phyloP scores from a whole-genome alignment of 2,329 filamentous ascomycete species.

The Ophiostoma fasciatum region DNA sequence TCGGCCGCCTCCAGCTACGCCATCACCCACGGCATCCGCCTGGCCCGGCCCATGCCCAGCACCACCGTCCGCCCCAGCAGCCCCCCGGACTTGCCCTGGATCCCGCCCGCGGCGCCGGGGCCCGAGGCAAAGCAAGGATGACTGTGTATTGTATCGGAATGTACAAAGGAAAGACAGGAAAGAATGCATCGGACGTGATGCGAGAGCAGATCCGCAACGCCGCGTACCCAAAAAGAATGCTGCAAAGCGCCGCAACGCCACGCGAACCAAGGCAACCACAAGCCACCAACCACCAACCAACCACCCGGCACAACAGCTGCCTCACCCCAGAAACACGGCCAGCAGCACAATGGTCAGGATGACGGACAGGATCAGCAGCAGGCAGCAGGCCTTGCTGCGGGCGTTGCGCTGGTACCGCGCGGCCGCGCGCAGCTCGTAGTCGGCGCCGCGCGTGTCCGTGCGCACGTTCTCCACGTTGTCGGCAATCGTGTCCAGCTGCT shows the following conservation, averaged over 20 bases:
- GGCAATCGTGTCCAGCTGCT: constrained; percentile 71
- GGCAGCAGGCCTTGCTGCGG: constrained; percentile 83
- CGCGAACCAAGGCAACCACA: background rate
- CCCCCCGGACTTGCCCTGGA: constrained; percentile 10
- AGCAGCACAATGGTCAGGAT: constrained; percentile 82
- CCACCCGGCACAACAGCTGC: too few species aligned
- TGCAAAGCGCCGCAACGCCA: background rate
- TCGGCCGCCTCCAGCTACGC: constrained; percentile 17
- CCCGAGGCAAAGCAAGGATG: too few species aligned
- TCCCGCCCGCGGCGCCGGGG: constrained; percentile 2
- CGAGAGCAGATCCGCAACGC: too few species aligned
- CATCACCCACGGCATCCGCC: constrained; percentile 12
- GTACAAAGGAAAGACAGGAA: constrained; percentile 1
- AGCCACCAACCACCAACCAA: background rate
- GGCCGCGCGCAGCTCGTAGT: constrained; percentile 71
- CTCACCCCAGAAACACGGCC: constrained; percentile 66
- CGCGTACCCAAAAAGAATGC: background rate
- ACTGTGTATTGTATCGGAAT: too few species aligned
- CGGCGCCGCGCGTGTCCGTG: constrained; percentile 70
- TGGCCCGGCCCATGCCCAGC: constrained; percentile 14
- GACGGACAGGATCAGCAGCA: constrained; percentile 75
- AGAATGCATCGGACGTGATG: too few species aligned
- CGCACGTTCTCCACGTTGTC: constrained; percentile 77
- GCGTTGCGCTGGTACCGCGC: constrained; percentile 91
- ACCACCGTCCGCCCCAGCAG: constrained; percentile 10